Evolutionary conservation across 169 alveolate species (phyloP), one percentile per base, ranked within the genome.

Genomic region (Plasmodium gonderi): DNA sequence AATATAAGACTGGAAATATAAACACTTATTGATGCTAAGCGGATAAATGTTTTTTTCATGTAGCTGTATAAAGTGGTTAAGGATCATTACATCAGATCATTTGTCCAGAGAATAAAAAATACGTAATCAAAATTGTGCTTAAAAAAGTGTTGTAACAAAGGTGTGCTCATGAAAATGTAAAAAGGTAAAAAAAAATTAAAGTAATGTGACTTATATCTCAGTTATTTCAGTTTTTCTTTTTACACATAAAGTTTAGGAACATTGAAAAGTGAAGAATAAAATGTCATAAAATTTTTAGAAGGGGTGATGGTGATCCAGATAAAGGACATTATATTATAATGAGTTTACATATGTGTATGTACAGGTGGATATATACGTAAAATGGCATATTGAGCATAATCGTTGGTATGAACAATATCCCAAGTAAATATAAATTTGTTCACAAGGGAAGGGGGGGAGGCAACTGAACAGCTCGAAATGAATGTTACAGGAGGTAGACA

Each of bases 171-270:
- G n/a, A 36, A 60, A 17, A 60, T 14, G 38, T 14, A 29, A 60
- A 60, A 17, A 60, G 9, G 40, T 17, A 78, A 23, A 36, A 79
- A 79, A 79, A 47, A 33, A 26, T 26, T 75, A 36, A 75, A 75
- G 40, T 31, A 29, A 79, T 20, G 17, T 8, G n/a, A 20, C 8
- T 79, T 79, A 79, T 38, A 29, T 36, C 72, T 79, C 44, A 29
- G 38, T 31, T 79, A 9, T 79, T 33, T 12, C 76, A 79, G 20
- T 65, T 47, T 79, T 79, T 33, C 89, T 44, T 79, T 31, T 51
- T 12, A 36, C 51, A 31, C 89, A 12, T 49, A 31, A 47, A 45
- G 17, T 14, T n/a, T 7, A 38, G 67, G 6, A 12, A 38, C 38
- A 20, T 20, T 47, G 45, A 26, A 38, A 79, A 31, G 9, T 29